Evolutionary conservation across 2,329 filamentous ascomycete genomes (phyloP), one percentile per base, ranked within the genome.

Genomic region (Daldinia eschscholtzii): DNA sequence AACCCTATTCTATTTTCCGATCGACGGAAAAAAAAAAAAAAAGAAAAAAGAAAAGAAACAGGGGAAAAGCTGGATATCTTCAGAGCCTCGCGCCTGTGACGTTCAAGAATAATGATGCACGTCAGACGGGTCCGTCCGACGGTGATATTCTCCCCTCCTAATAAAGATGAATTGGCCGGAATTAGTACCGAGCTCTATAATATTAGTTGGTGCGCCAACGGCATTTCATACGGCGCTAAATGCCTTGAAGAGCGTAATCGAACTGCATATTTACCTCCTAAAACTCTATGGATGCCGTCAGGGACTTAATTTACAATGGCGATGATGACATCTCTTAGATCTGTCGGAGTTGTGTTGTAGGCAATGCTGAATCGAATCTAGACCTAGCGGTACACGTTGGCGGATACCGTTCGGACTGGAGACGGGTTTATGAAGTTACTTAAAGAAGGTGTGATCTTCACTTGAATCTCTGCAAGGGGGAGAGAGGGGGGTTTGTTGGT

Each of bases 341-440:
- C 18, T 57, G 15, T 42, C 13, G 12, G 2, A 7, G 37, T 39
- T 52, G 59, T 42, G 48, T 52, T 58, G 13, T 37, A 46, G 42
- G 20, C 37, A 20, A 33, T 26, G 23, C 44, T 15, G 26, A 20
- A 26, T 37, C 26, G 1, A 42, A 53, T 64, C 59, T 65, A 48
- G 59, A 63, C 37, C 41, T 44, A 46, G 42, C 57, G 52, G 52
- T 35, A 56, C 52, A 57, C 28, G 52, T 48, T 58, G 46, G 37
- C 46, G 59, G 52, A 68, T 61, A 42, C 60, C 60, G 56, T 59
- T 44, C 68, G 68, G 65, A 61, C 52, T 58, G 33, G 59, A 61
- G 35, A 60, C 63, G 63, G 68, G 59, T 62, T 66, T 68, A 68
- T 48, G 59, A 55, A 13, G 58, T 64, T 65, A 68, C 68, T 68